Conservation (phyloP, 352 stramenopile genomes). For the Globisporangium spinosum region DNA sequence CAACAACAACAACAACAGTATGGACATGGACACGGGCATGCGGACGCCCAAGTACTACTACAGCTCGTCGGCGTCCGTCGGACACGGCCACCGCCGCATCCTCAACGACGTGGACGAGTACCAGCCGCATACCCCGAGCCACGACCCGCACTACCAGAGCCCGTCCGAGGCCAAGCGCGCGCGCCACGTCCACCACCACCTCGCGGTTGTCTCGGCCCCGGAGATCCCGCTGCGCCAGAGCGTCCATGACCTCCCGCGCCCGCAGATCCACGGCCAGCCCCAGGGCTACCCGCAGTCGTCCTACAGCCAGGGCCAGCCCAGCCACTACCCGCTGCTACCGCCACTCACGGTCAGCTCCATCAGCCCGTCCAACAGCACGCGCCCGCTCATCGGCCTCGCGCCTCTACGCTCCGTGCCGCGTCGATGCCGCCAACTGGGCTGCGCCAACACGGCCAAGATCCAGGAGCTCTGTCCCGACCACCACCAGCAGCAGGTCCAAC, state of each 20-base stretch:
- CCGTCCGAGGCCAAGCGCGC: constrained; percentile 10
- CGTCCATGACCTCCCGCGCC: constrained; percentile 16
- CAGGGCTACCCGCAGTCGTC: not conserved
- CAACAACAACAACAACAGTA: not conserved
- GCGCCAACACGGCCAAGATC: constrained; percentile 64
- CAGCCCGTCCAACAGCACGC: constrained; percentile 43
- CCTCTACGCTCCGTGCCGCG: constrained; percentile 35
- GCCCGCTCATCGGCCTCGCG: constrained; percentile 31
- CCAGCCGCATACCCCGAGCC: not conserved
- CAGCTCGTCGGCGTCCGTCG: not conserved
- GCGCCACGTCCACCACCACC: constrained; percentile 9
- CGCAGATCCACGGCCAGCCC: constrained; percentile 6
- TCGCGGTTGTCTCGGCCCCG: not conserved
- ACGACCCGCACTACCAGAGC: constrained; percentile 4
- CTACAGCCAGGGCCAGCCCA: not conserved
- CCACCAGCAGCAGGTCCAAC: constrained; percentile 31
- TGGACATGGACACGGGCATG: not conserved
- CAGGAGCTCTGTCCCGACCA: constrained; percentile 64
- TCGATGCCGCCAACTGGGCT: constrained; percentile 48
- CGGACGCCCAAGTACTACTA: constrained; percentile 1
- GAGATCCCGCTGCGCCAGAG: constrained; percentile 17
- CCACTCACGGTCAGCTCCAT: constrained; percentile 33
- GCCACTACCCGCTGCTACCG: constrained; percentile 28
- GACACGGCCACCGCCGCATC: constrained; percentile 9
- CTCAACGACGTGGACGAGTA: constrained; percentile 10